phyloP scores from a whole-genome alignment of 2,329 filamentous ascomycete genomes.

The Hortaea sp. region DNA sequence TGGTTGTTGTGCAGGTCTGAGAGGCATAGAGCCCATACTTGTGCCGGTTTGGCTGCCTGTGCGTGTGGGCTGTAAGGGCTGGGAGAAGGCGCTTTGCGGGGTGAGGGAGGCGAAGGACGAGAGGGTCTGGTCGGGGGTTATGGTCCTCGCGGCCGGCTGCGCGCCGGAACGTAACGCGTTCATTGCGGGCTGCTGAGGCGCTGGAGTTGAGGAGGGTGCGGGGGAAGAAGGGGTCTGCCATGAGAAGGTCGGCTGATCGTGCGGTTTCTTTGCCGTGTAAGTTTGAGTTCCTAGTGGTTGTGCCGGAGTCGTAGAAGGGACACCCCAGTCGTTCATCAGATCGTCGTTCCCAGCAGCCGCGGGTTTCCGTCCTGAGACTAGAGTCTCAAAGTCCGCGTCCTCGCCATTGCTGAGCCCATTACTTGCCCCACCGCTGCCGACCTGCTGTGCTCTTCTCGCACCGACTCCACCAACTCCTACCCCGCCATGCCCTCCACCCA shows the following conservation, averaged over 20 bases:
- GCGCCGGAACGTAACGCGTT: slow-evolving; percentile 9
- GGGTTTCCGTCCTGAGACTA: slow-evolving; percentile 68
- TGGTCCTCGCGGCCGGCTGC: slow-evolving; percentile 13
- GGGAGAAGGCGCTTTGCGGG: slow-evolving; percentile 29
- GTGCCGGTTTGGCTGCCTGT: slow-evolving; percentile 14
- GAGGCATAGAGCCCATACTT: slow-evolving; percentile 12
- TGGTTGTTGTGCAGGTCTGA: slow-evolving; percentile 23
- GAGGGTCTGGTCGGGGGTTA: slow-evolving; percentile 27
- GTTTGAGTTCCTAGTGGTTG: slow-evolving; percentile 9
- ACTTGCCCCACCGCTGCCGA: slow-evolving; percentile 18
- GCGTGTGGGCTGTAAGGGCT: slow-evolving; percentile 27
- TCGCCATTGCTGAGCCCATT: slow-evolving; percentile 49
- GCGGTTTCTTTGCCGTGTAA: background rate
- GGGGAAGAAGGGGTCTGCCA: slow-evolving; percentile 29
- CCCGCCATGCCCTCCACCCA: slow-evolving; percentile 39
- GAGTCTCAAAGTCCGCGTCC: slow-evolving; percentile 72
- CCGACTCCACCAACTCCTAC: background rate
- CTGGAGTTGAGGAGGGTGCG: slow-evolving; percentile 5
- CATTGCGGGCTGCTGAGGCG: slow-evolving; percentile 3
- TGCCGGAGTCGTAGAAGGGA: slow-evolving; percentile 21
- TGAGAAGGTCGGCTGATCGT: slow-evolving; percentile 30
- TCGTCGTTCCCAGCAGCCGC: slow-evolving; percentile 24
- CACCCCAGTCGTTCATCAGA: slow-evolving; percentile 35
- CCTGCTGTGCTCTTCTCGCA: background rate
- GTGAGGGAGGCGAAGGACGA: slow-evolving; percentile 24